These are phyloP conservation scores for Fusarium pseudoanthophilum DNA, from an alignment of 2,329 filamentous ascomycete species.

Conservation along the genomic window DNA sequence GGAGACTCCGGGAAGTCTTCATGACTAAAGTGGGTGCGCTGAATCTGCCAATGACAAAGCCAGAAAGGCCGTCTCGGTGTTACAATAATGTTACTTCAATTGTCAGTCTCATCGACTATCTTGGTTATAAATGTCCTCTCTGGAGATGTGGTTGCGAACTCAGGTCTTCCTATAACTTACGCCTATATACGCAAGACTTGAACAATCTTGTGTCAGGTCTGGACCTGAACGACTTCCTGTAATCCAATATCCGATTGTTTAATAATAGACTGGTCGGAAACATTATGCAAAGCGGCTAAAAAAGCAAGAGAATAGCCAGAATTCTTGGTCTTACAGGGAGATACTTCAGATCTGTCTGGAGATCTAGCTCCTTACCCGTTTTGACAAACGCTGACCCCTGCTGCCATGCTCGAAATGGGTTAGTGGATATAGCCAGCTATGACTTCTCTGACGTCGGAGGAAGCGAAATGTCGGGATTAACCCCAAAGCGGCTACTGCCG, in stretches of 20 bases:
- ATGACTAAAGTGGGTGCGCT: too few relatives aligned
- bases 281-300: neutral
- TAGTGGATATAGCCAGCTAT: neutral
- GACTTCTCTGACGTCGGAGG: neutral
- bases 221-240: neutral
- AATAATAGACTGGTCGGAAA: neutral
- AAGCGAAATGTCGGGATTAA: neutral
- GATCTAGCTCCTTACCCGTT: neutral
- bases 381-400: neutral
- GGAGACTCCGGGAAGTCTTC: too few relatives aligned
- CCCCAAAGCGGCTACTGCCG: neutral
- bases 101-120: too few relatives aligned
- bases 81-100: too few relatives aligned
- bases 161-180: too few relatives aligned
- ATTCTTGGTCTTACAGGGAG: neutral
- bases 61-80: too few relatives aligned
- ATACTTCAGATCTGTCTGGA: neutral
- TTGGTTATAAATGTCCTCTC: too few relatives aligned
- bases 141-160: too few relatives aligned
- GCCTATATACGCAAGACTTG: too few relatives aligned
- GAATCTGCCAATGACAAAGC: too few relatives aligned
- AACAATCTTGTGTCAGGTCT: neutral
- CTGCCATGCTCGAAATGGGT: fast-evolving
- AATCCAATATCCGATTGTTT: fast-evolving
- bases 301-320: neutral